Base-by-base conservation (phyloP, 306 rosid genomes). In the Quercus suber region DNA sequence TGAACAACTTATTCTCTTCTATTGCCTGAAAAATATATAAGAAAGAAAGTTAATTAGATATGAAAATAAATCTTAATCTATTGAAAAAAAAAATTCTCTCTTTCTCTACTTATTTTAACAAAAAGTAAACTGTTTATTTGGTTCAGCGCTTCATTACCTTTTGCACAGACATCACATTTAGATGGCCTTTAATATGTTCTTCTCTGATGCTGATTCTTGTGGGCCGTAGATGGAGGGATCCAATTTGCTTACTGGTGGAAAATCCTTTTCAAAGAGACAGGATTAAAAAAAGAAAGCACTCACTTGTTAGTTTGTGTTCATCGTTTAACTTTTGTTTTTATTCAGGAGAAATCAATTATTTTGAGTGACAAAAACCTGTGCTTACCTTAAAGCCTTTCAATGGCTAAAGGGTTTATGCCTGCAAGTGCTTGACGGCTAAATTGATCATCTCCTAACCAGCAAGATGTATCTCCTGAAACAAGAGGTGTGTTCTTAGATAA, bases 181-280 rank as follows among this genome's bases (percentile, higher is more conserved):
- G 73, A 43, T 82, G 83, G 69, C 67, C 83, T 76, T 33, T 74
- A 6, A 89, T 71, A 76, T 87, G 92, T 83, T 89, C 88, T 61
- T 82, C 87, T 78, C 69, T 83, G 75, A 87, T 81, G 89, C 90
- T 55, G 89, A 87, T 41, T 81, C 87, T 35, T 76, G 71, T 18
- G 86, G 77, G 19, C 92, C 92, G 74, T 81, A 86, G 43, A 76
- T 73, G 77, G 86, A 82, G 25, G 90, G 71, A 74, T 83, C 86
- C 76, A 89, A 30, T 67, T 87, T 87, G 80, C 87, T 89, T 74
- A 18, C 77, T 9, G 90, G 90, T 65, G 92, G 90, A 55, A 87
- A 89, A 78, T 68, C 86, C 86, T 87, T 25, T 59, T 57, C 19
- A 65, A 15, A 57, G 59, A 19, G 58, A 53, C 55, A 71, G 55